These are phyloP conservation scores for Quercus lobata DNA, from an alignment of 331 rosid species.

Conservation along the genomic window DNA sequence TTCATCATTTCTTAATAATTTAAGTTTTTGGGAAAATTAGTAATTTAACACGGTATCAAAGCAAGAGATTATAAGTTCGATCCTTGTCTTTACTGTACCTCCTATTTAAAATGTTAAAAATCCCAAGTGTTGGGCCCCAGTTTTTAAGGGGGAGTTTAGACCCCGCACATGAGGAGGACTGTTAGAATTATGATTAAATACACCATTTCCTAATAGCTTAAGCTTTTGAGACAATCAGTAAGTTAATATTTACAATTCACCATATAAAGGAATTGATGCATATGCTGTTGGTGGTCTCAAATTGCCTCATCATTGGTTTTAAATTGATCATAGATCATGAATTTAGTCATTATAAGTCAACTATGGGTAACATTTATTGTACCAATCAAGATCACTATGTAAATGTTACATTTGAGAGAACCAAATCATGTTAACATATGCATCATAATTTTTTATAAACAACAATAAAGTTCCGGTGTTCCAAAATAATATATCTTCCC, in stretches of 20 bases:
- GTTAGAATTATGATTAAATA: too few relatives aligned
- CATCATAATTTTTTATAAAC: background rate
- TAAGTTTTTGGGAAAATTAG: too few relatives aligned
- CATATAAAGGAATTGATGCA: background rate
- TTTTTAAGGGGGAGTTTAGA: too few relatives aligned
- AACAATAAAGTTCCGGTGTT: background rate
- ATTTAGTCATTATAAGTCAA: background rate
- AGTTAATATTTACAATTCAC: background rate
- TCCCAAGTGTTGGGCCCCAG: too few relatives aligned
- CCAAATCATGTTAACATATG: background rate
- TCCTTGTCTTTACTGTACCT: too few relatives aligned
- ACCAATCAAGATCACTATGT: background rate
- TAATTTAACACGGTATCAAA: too few relatives aligned
- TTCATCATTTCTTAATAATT: too few relatives aligned
- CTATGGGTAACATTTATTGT: background rate
- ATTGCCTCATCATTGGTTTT: background rate
- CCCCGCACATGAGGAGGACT: too few relatives aligned
- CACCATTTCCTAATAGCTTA: accelerated
- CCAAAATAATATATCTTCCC: background rate
- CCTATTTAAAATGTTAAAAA: too few relatives aligned
- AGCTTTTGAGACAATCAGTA: too few relatives aligned
- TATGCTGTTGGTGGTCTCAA: background rate
- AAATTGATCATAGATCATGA: background rate
- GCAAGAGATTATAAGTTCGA: too few relatives aligned
- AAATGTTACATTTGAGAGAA: background rate